A percentile compares a stretch with the other conserved stretches of the same genome.
These are phyloP conservation scores for Saccharomyces hybrid DNA, from an alignment of 1,139 yeast genomes.

Conservation along the genomic window DNA sequence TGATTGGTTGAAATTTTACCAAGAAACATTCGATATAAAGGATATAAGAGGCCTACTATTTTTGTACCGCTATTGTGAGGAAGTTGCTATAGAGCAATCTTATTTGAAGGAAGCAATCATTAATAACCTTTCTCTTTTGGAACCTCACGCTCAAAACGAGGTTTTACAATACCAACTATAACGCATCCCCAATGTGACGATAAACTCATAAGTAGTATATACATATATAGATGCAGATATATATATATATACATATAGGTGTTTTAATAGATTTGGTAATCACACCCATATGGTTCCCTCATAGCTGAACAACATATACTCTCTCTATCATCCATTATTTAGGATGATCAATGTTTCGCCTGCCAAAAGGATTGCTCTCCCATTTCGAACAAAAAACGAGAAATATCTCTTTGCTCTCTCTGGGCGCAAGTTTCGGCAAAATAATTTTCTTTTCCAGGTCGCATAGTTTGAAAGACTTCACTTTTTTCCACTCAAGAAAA, in stretches of 20 bases:
- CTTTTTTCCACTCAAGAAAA: neutral
- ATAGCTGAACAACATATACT: neutral
- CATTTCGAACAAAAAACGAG: neutral
- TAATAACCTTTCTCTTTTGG: constrained; percentile 16
- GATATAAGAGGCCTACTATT: constrained; percentile 18
- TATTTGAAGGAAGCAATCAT: constrained; percentile 20
- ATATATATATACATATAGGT: neutral
- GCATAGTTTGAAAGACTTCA: neutral
- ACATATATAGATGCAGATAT: neutral
- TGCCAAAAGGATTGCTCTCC: neutral
- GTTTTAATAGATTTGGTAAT: neutral
- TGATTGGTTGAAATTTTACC: constrained; percentile 21
- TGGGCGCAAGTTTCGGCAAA: neutral
- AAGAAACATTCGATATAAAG: constrained; percentile 10
- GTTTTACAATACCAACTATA: constrained; percentile 26
- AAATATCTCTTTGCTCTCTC: neutral
- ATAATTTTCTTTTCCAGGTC: neutral
- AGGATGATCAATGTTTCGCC: neutral
- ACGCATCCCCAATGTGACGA: neutral
- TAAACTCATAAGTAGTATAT: neutral
- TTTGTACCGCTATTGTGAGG: constrained; percentile 12
- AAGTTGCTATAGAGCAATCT: constrained; percentile 4
- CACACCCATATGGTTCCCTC: neutral
- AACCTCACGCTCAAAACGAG: constrained; percentile 22
- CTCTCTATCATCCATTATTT: neutral